Evolutionary conservation across 148 eudicot species (phyloP), one percentile per base, ranked within the genome.

Genomic region (Chenopodium suecicum): DNA sequence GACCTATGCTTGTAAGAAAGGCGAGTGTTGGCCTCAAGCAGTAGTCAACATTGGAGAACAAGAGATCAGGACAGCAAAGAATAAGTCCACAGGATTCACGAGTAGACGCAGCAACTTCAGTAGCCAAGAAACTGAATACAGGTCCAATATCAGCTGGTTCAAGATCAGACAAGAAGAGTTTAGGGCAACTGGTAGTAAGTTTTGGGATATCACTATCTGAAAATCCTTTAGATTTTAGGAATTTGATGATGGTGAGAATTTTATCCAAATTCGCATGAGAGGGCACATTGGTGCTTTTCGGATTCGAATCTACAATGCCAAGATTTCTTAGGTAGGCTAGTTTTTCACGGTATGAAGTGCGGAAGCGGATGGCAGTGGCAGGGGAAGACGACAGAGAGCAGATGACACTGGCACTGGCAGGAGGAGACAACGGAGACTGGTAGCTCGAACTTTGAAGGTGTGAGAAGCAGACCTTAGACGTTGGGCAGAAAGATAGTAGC

Each of bases 151-250:
- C 83, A 14, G 81, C 13, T 16, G 89, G 88, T 67, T 78, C 80
- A 60, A 89, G 87, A 4, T 14, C 54, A 2, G 91, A 83, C 31
- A 88, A 76, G 82, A 91, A 90, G 82, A 91, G 85, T 17, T 86
- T 80, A 1, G 91, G 89, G 84, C 88, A 88, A 17, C 72, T 48
- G 56, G 80, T 78, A 78, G 89, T 85, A 34, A 91, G 90, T 65
- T 82, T 81, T 7, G 88, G 81, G 74, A 91, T 81, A 64, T 90
- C 86, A 29, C 80, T 75, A 20, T 89, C 89, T 4, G 87, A 82
- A 54, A 91, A 87, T 78, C 92, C 94, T 71, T 84, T 75, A 52
- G 94, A 86, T 82, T 89, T 87, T 63, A 91, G 83, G 83, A 77
- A 86, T 74, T 86, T 63, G 20, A 91, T 84, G 75, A 91, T 79